A percentile compares a stretch with the other conserved stretches of the same genome.
Evolutionary conservation across 2,329 filamentous ascomycete genomes (phyloP).

Genomic region (Colletotrichum tanaceti): DNA sequence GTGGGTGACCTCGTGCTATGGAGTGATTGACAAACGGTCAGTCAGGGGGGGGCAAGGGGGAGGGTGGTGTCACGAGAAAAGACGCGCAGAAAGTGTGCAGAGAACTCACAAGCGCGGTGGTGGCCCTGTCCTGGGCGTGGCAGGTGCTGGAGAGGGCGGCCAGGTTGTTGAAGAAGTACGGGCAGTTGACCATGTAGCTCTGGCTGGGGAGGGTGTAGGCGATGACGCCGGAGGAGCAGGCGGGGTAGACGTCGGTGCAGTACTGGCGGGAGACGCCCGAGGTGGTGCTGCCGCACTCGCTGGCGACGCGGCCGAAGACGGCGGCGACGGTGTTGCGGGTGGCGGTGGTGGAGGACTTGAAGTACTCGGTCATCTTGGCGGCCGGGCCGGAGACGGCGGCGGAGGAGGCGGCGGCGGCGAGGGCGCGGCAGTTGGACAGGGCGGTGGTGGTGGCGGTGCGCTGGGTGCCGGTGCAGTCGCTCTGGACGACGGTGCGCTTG

Average conservation of each 20-base stretch:
- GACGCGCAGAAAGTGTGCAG: not conserved
- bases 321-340: slow-evolving; percentile 62
- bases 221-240: slow-evolving; percentile 55
- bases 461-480: slow-evolving; percentile 64
- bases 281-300: slow-evolving; percentile 64
- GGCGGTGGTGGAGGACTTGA: slow-evolving; percentile 65
- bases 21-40: not conserved
- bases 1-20: slow-evolving; percentile 72
- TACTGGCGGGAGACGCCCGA: slow-evolving; percentile 64
- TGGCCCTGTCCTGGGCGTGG: slow-evolving; percentile 74
- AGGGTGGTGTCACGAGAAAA: no score
- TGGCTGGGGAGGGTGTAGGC: slow-evolving; percentile 55
- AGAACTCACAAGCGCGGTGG: slow-evolving; percentile 61
- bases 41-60: not conserved
- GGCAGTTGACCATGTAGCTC: slow-evolving; percentile 71
- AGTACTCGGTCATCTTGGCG: slow-evolving; percentile 69
- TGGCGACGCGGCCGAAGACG: slow-evolving; percentile 63
- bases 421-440: slow-evolving; percentile 63
- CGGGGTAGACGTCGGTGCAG: slow-evolving; percentile 67
- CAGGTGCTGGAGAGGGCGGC: slow-evolving; percentile 62
- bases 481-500: slow-evolving; percentile 64
- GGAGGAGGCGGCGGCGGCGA: slow-evolving; percentile 64
- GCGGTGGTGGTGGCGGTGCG: slow-evolving; percentile 60
- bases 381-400: slow-evolving; percentile 62
- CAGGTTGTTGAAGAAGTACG: slow-evolving; percentile 67